phyloP scores from a whole-genome alignment of 371 early-diverging fungal species.

The Mortierella sp. region DNA sequence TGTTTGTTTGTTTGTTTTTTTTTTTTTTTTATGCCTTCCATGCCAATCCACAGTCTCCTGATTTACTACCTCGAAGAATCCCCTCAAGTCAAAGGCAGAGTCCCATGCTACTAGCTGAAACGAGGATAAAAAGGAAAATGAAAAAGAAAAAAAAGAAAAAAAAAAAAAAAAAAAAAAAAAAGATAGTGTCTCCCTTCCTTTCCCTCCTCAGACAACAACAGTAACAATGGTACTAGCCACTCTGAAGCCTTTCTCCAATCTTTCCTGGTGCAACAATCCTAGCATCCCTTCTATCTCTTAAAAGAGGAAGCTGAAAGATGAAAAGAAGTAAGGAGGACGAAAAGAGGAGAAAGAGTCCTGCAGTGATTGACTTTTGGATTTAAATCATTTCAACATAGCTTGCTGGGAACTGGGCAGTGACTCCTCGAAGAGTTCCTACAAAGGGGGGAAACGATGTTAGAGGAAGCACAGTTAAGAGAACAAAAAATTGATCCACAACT shows the following conservation, averaged over 20 bases:
- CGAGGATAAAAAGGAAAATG: not conserved
- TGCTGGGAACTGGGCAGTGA: slow-evolving; percentile 83
- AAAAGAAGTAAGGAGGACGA: too few species aligned
- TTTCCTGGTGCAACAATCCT: too few species aligned
- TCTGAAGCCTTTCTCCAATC: not conserved
- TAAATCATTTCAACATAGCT: slow-evolving; percentile 71
- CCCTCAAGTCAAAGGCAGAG: too few species aligned
- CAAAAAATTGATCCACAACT: not conserved
- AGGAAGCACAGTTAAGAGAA: not conserved
- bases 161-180: not conserved
- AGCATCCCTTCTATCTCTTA: too few species aligned
- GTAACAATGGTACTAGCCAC: not conserved
- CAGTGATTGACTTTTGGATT: not conserved
- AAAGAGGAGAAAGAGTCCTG: too few species aligned
- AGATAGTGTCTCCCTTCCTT: too few species aligned
- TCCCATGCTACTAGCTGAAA: not conserved
- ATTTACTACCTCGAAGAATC: too few species aligned
- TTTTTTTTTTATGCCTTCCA: too few species aligned
- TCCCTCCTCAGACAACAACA: not conserved
- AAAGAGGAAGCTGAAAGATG: too few species aligned
- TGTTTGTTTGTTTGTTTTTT: too few species aligned
- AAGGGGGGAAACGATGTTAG: not conserved
- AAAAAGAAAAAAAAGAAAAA: not conserved
- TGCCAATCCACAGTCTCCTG: too few species aligned
- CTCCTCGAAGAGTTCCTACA: slow-evolving; percentile 70